Conservation (phyloP, 2,329 filamentous ascomycete genomes). For the Colletotrichum agaves region DNA sequence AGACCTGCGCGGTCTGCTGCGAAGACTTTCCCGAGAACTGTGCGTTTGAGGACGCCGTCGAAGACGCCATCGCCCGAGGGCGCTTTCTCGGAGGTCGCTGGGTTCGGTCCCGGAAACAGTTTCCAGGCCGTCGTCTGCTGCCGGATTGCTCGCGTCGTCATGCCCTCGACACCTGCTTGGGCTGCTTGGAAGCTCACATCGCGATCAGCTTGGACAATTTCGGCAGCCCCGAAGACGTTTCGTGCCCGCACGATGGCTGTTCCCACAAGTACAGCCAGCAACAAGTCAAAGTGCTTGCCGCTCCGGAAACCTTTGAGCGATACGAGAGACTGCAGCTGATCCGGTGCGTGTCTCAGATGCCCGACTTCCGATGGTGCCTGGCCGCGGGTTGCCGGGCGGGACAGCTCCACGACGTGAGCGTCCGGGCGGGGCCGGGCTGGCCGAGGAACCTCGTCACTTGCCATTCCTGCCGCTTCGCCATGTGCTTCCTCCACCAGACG, state of each 20-base stretch:
- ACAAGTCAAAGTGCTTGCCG: constrained; percentile 31
- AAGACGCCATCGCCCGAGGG: not conserved
- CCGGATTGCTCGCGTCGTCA: constrained; percentile 32
- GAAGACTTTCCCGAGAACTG: constrained; percentile 29
- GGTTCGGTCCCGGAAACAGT: constrained; percentile 15
- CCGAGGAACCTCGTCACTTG: constrained; percentile 39
- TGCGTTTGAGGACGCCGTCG: not conserved
- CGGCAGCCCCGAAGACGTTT: constrained; percentile 26
- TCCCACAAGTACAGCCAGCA: constrained; percentile 33
- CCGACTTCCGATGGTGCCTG: constrained; percentile 43
- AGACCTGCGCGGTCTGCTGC: constrained; percentile 36
- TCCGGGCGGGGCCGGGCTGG: not conserved
- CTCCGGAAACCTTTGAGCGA: constrained; percentile 17
- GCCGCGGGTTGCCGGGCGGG: constrained; percentile 40
- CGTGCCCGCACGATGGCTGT: constrained; percentile 35
- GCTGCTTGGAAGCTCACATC: constrained; percentile 36
- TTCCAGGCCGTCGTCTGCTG: constrained; percentile 26
- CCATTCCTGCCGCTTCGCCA: constrained; percentile 41
- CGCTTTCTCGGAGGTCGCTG: constrained; percentile 26
- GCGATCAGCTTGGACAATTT: constrained; percentile 26
- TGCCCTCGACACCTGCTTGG: constrained; percentile 35
- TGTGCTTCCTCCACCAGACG: constrained; percentile 43
- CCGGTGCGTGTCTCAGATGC: constrained; percentile 15
- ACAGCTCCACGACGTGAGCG: constrained; percentile 38
- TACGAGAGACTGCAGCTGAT: constrained; percentile 37